Evolutionary conservation across 768 basidiomycete species (phyloP).

Genomic region (Xerocomus spinulosus): DNA sequence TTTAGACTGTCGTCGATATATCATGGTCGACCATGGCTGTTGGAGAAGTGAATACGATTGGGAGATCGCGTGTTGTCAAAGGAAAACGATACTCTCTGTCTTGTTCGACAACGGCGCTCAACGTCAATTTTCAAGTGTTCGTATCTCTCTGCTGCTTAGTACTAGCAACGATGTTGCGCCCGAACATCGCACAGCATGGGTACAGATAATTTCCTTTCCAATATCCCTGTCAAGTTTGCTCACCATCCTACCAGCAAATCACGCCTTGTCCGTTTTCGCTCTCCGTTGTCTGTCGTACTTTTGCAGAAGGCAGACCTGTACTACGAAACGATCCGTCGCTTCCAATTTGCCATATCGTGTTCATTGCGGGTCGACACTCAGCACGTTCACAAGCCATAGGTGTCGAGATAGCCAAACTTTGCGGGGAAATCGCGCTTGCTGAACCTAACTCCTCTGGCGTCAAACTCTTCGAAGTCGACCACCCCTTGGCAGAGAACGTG

Average conservation of each 20-base stretch:
- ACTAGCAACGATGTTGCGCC: not conserved
- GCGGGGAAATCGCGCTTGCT: conserved; percentile 3
- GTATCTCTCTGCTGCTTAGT: not conserved
- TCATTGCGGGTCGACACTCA: not conserved
- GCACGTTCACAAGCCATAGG: not conserved
- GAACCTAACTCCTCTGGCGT: not conserved
- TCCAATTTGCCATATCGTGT: not conserved
- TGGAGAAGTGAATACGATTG: conserved; percentile 9
- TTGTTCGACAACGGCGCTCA: conserved; percentile 3
- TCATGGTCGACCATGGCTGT: not conserved
- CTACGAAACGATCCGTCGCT: not conserved
- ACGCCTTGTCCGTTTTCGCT: not conserved
- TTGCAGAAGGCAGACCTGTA: not conserved
- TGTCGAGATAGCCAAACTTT: not conserved
- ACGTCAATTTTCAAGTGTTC: not conserved
- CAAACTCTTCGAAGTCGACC: conserved; percentile 10
- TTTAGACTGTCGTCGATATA: no score
- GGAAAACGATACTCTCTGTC: not conserved
- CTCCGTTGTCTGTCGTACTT: not conserved
- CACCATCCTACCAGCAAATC: not conserved
- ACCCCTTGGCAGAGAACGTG: conserved; percentile 1
- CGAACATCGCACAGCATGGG: not conserved
- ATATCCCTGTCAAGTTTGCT: conserved; percentile 6
- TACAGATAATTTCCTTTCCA: not conserved
- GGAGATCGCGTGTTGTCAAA: not conserved